Evolutionary conservation across 2,329 filamentous ascomycete genomes (phyloP), one percentile per base, ranked within the genome.

Genomic region (Botrytis galanthina): DNA sequence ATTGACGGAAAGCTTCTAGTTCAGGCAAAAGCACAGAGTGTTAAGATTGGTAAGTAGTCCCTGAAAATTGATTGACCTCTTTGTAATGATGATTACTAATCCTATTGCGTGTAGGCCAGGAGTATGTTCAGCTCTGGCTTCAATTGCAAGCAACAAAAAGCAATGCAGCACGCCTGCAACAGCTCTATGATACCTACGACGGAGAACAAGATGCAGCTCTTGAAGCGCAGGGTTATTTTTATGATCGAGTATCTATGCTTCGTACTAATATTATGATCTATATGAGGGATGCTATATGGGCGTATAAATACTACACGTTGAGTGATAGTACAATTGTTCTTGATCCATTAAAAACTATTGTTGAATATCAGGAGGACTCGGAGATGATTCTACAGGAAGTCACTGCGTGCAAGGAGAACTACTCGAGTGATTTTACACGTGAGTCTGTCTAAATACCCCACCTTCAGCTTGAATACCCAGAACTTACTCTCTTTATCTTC

Each of bases 221-320:
- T 3, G 39, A 44, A 26, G 61, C 61, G 4, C 61, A 44, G 20
- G 37, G 39, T 26, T 64, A 64, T 16, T 64, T 64, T 18, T 64
- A 64, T 9, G 61, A 64, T 44, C 39, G 18, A 42, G 39, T 64
- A 44, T 42, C 2, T 10, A 64, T 44, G 26, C 37, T 64, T 64
- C 61, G 61, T 64, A 64, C 10, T 44, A 64, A 26, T n/a, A 64
- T 64, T n/a, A 64, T 64, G 39, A 44, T 64, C 29, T 64, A 64
- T 18, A 64, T 64, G 39, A 42, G 61, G 18, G 61, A 64, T 64
- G 39, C 61, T 46, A 16, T 46, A 64, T 64, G 61, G 61, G 39
- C 61, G 18, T 64, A 64, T n/a, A 64, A 64, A 64, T 64, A 64
- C 26, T 44, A 64, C 12, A 64, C 61, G 12, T 44, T 63, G 7